Base-by-base conservation (phyloP, 2,329 filamentous ascomycete species). In the Aspergillus sp. region DNA sequence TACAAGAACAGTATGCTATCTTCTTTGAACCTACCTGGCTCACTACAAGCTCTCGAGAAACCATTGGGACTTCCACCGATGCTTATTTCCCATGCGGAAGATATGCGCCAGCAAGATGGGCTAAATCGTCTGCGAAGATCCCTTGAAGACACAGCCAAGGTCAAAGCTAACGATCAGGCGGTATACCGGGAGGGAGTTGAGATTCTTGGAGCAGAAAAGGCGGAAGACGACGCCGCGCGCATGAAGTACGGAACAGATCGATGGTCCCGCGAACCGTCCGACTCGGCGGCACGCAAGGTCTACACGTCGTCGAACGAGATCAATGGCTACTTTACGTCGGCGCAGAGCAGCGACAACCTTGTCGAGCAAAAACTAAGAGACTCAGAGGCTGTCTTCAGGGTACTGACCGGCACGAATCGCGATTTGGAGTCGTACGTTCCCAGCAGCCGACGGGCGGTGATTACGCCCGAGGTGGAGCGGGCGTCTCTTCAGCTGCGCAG, bases 1-100 rank as follows among this genome's bases (percentile, higher is more conserved):
- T 34, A 47, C 30, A 6, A 12, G 2, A 26, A 3, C 30, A 67
- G 63, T 38, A 56, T 88, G 1, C 64, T 96, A 14, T 77, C 82
- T 12, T 88, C 82, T 0, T 67, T 96, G 10, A 91, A 93, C 37
- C 72, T 98, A 0, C 91, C 91, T 0, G 91, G 91, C 0, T 93
- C 89, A 1, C 63, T 98, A 3, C 91, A 98, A 55, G 91, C 91
- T 0, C 69, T 96, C 1, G 91, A 98, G 55, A 96, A 95, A 54
- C 91, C 91, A 0, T 69, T 98, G 0, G 91, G 91, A 0, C 61
- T 98, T 3, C 91, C 91, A 0, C 84, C 86, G 1, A 83, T 78
- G 11, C 63, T 98, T 2, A 74, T 86, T 2, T 84, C 91, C 14
- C 91, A 95, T 47, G 89, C 89, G 0, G 89, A 96, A 53, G 91